phyloP scores from a whole-genome alignment of 2,329 filamentous ascomycete species.

The Nakataea oryzae region DNA sequence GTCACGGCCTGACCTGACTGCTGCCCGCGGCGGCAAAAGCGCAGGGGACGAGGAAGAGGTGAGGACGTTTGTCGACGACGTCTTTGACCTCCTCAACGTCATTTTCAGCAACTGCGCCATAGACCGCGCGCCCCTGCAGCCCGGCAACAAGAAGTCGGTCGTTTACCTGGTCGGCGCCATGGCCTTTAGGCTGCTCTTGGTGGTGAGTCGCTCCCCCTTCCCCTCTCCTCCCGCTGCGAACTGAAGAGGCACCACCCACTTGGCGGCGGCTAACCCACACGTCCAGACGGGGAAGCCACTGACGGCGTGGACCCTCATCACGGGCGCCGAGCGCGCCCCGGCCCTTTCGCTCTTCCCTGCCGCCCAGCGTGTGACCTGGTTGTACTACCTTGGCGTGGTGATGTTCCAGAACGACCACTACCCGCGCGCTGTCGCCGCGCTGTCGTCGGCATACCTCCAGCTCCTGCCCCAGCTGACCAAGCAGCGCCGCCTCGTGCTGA shows the following conservation, averaged over 20 bases:
- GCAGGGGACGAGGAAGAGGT: constrained; percentile 55
- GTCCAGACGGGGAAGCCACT: constrained; percentile 2
- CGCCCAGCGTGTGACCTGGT: constrained; percentile 78
- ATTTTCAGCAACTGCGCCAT: constrained; percentile 86
- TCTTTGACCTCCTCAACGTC: constrained; percentile 79
- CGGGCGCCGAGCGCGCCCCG: constrained; percentile 54
- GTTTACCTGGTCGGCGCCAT: constrained; percentile 91
- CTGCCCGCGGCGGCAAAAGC: constrained; percentile 34
- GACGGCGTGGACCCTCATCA: constrained; percentile 3
- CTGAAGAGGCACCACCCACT: background rate
- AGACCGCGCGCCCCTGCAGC: constrained; percentile 60
- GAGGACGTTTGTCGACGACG: constrained; percentile 72
- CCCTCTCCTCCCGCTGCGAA: background rate
- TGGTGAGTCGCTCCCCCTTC: constrained; percentile 35
- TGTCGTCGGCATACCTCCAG: constrained; percentile 73
- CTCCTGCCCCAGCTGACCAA: constrained; percentile 48
- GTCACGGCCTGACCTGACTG: constrained; percentile 67
- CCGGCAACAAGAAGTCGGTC: constrained; percentile 75
- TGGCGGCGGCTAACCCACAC: background rate
- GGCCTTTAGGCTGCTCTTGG: constrained; percentile 78
- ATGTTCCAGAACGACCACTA: constrained; percentile 80
- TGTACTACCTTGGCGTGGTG: constrained; percentile 90
- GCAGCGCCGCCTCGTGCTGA: constrained; percentile 71
- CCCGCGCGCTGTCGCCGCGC: constrained; percentile 60
- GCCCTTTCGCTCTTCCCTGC: constrained; percentile 75